Evolutionary conservation across 805 yeast species (phyloP).

Genomic region (baker's yeast (Saccharomyces cerevisiae)): DNA sequence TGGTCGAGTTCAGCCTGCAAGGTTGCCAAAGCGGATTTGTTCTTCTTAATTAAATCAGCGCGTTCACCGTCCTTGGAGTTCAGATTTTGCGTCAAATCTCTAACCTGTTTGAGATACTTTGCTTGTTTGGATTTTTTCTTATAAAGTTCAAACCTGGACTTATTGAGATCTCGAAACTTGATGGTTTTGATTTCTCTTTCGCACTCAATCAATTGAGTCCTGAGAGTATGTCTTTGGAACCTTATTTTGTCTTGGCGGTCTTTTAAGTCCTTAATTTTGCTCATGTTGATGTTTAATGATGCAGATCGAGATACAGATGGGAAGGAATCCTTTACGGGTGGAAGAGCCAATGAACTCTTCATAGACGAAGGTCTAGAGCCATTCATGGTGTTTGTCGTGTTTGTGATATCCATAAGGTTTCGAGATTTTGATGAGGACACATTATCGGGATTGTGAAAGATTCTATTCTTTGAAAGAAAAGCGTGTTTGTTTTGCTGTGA

Average conservation of each 20-base stretch:
- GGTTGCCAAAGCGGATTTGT: background rate
- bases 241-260: background rate
- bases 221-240: background rate
- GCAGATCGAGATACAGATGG: background rate
- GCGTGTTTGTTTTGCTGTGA: background rate
- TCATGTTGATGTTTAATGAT: background rate
- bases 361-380: background rate
- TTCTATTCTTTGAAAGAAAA: background rate
- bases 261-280: background rate
- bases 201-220: background rate
- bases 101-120: background rate
- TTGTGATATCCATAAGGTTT: background rate
- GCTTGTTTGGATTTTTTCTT: background rate
- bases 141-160: background rate
- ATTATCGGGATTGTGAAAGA: background rate
- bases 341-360: background rate
- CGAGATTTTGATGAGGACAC: background rate
- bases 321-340: background rate
- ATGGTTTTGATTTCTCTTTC: background rate
- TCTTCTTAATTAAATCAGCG: background rate
- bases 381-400: background rate
- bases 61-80: background rate
- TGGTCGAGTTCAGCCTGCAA: background rate
- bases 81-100: background rate
- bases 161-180: background rate